These are phyloP conservation scores for Picochlorum sp. DNA, from an alignment of 139 green algal species.

Conservation along the genomic window DNA sequence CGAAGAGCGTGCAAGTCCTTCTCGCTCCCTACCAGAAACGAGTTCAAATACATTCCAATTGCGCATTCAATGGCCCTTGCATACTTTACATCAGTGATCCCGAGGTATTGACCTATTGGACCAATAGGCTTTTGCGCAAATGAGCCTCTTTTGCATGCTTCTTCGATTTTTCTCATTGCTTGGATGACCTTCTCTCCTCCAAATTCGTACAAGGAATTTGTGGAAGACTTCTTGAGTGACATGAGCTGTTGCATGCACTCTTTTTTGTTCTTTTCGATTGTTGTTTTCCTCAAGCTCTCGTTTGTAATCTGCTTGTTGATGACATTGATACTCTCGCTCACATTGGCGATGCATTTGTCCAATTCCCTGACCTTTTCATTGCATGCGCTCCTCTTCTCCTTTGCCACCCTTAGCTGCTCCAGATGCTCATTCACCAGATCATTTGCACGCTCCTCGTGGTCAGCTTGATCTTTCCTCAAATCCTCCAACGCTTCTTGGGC, in stretches of 20 bases:
- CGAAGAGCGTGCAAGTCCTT: constrained; percentile 22
- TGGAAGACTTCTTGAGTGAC: constrained; percentile 10
- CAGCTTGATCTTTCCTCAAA: no score
- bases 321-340: neutral
- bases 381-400: neutral
- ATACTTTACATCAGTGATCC: constrained; percentile 27
- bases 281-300: constrained; percentile 2
- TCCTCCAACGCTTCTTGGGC: no score
- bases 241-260: neutral
- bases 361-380: neutral
- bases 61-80: constrained; percentile 13
- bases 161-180: constrained; percentile 14
- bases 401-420: neutral
- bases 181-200: constrained; percentile 8
- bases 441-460: no score
- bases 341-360: neutral
- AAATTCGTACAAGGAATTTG: constrained; percentile 13
- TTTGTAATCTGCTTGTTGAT: constrained; percentile 8
- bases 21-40: constrained; percentile 26
- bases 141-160: neutral
- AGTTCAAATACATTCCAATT: constrained; percentile 10
- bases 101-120: constrained; percentile 25
- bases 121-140: constrained; percentile 36
- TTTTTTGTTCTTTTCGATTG: constrained; percentile 2
- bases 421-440: constrained; percentile 1